Evolutionary conservation across 2,329 filamentous ascomycete genomes (phyloP).

Genomic region (Neonectria sp.): DNA sequence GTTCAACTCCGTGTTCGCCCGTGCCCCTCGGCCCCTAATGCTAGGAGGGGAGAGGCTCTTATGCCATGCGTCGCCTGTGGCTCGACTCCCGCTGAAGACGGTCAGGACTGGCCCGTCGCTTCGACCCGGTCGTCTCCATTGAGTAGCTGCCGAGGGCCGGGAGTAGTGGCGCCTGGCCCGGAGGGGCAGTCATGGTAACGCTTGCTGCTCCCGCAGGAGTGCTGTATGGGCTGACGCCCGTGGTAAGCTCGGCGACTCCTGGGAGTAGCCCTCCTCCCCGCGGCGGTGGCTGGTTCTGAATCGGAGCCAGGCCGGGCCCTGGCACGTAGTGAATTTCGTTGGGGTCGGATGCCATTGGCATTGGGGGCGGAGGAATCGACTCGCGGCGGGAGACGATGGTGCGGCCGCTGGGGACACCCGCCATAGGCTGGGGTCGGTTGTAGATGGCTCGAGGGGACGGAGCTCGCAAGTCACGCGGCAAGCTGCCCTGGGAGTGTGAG

Average conservation of each 20-base stretch:
- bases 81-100: slow-evolving; percentile 61
- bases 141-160: slow-evolving; percentile 54
- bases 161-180: slow-evolving; percentile 53
- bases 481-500: slow-evolving; percentile 63
- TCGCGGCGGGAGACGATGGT: slow-evolving; percentile 60
- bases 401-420: slow-evolving; percentile 53
- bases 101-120: slow-evolving; percentile 66
- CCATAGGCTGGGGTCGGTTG: slow-evolving; percentile 53
- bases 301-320: slow-evolving; percentile 66
- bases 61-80: slow-evolving; percentile 57
- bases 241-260: slow-evolving; percentile 74
- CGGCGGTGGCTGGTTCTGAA: slow-evolving; percentile 61
- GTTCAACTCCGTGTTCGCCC: slow-evolving; percentile 35
- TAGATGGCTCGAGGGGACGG: slow-evolving; percentile 60
- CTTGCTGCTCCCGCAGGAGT: slow-evolving; percentile 61
- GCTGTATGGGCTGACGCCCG: slow-evolving; percentile 73
- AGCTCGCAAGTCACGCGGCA: slow-evolving; percentile 59
- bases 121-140: slow-evolving; percentile 60
- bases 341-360: slow-evolving; percentile 49
- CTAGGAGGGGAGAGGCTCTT: slow-evolving; percentile 20
- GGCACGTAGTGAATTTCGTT: slow-evolving; percentile 51
- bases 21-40: slow-evolving; percentile 14
- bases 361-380: slow-evolving; percentile 52
- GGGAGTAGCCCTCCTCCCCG: slow-evolving; percentile 67
- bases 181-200: slow-evolving; percentile 49